phyloP scores from a whole-genome alignment of 345 rosid genomes.

The Eucalyptus cladocalyx region DNA sequence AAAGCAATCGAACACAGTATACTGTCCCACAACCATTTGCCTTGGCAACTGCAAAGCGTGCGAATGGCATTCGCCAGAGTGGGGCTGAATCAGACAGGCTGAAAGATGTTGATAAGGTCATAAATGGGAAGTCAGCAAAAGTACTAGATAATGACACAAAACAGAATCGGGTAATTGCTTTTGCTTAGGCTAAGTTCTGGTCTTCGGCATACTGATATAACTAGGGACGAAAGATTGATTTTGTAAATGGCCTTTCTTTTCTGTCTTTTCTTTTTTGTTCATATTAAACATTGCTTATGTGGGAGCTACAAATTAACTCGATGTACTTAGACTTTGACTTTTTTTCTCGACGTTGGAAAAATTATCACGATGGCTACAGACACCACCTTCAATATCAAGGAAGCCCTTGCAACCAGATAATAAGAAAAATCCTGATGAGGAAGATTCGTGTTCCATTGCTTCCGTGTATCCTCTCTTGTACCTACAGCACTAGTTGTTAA shows the following conservation, averaged over 20 bases:
- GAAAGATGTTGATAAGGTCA: neutral
- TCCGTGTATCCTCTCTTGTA: constrained; percentile 74
- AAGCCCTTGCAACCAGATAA: constrained; percentile 38
- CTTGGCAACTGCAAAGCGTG: constrained; percentile 37
- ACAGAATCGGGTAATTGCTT: neutral
- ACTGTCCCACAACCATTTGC: constrained; percentile 43
- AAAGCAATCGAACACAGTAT: neutral
- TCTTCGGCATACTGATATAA: neutral
- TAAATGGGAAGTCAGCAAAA: neutral
- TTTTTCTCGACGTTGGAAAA: neutral
- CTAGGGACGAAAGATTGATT: neutral
- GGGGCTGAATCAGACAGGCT: neutral
- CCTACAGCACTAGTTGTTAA: neutral
- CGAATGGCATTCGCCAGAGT: neutral
- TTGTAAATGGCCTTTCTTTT: neutral
- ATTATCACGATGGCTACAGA: neutral
- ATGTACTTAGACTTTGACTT: neutral
- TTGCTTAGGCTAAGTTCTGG: neutral
- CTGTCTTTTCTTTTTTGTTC: neutral
- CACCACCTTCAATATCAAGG: constrained; percentile 18
- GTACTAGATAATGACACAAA: neutral
- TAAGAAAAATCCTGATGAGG: constrained; percentile 66
- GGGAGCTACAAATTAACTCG: neutral
- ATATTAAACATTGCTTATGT: neutral
- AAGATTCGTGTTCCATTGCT: constrained; percentile 62